A percentile compares a stretch with the other conserved stretches of the same genome.
phyloP scores from a whole-genome alignment of 2,329 filamentous ascomycete species.

The Phaeophleospora eucalypticola region DNA sequence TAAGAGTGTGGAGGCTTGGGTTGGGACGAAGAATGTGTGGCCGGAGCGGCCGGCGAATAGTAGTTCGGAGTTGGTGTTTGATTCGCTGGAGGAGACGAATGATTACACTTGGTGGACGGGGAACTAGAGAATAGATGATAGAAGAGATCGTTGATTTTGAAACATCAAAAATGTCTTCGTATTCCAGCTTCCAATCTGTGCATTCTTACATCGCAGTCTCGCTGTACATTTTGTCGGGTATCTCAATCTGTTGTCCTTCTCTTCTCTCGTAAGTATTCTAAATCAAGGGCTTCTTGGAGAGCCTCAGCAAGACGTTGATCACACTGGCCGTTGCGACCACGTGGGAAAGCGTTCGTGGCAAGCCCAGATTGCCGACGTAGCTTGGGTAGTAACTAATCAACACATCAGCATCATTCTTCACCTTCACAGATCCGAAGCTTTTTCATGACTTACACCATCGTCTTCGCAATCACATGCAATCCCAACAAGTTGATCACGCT shows the following conservation, averaged over 20 bases:
- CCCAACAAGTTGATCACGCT: slow-evolving; percentile 29
- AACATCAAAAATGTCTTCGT: too few species aligned
- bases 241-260: neutral
- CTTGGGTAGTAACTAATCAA: slow-evolving; percentile 22
- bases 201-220: neutral
- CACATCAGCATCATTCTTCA: neutral
- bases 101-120: slow-evolving; percentile 47
- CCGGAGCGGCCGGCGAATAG: slow-evolving; percentile 41
- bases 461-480: slow-evolving; percentile 29
- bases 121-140: slow-evolving; percentile 12
- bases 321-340: slow-evolving; percentile 27
- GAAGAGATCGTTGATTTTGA: neutral
- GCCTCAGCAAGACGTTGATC: slow-evolving; percentile 26
- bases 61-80: slow-evolving; percentile 39
- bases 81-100: slow-evolving; percentile 42
- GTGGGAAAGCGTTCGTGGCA: slow-evolving; percentile 22
- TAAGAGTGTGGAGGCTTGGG: slow-evolving; percentile 38
- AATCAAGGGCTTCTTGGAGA: slow-evolving; percentile 26
- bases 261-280: neutral
- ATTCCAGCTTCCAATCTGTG: neutral
- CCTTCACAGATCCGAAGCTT: neutral
- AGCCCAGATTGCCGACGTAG: slow-evolving; percentile 25
- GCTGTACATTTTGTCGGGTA: neutral
- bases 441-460: slow-evolving; percentile 23
- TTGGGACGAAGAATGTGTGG: slow-evolving; percentile 38